Evolutionary conservation across 73 alveolate species (phyloP), one percentile per base, ranked within the genome.

Genomic region (Halteria grandinella): DNA sequence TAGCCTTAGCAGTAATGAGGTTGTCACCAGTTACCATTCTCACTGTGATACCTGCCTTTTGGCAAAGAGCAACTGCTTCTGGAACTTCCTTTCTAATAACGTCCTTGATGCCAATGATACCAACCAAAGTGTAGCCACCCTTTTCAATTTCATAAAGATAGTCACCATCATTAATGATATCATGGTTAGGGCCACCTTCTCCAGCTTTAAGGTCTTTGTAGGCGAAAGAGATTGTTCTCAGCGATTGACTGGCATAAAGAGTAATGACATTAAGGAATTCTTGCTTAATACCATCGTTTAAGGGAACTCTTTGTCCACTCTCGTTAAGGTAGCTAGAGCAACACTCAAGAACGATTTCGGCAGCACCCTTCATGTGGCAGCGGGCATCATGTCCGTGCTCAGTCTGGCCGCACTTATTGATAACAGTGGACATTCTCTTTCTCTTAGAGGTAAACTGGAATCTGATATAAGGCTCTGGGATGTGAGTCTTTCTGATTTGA

Each of bases 11-110:
- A 36, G 99, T 95, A 0, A 85, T 91, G n/a, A 85, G 93, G 79
- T 94, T 93, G 83, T 95, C 99, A 3, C 99, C 99, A 8, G 99
- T 95, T 0, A 95, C 99, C 99, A 95, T 95, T 50, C 92, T 82
- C 0, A 90, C 97, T 59, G 79, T 91, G 12, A 95, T 94, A 23
- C 97, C 95, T 50, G 99, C 98, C 44, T 70, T 78, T 62, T 81
- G 75, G 77, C 98, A 92, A 49, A 33, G 29, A n/a, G 83, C 62
- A 20, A 94, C 95, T 32, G 97, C 96, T 20, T 80, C 89, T 25
- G 98, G 98, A 34, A 94, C 98, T 69, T 94, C 98, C 32, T 55
- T 77, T 70, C 98, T 80, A 40, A 92, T 55, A 27, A 87, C 71
- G 70, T 94, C 98, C 75, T 93, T 64, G 41, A 94, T 91, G 21